Percentiles rank a stretch among this genome's conserved stretches.
Conservation (phyloP, 768 basidiomycete species). For the Boletus rubroflammeus region DNA sequence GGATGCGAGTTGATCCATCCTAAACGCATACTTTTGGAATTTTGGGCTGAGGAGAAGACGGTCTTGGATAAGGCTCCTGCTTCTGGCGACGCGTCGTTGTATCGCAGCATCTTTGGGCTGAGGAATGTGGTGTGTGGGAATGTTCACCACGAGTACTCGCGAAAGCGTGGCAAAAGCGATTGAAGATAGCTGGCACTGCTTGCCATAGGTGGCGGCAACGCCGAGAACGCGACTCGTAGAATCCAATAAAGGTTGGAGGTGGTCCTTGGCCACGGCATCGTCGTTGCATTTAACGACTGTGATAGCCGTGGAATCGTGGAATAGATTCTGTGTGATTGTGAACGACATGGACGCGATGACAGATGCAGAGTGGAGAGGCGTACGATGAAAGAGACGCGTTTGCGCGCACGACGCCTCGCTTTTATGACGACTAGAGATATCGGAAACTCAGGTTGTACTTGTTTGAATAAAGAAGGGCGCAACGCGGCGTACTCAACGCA, state of each 20-base stretch:
- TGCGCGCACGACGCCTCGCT: background rate
- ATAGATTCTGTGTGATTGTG: conserved; percentile 35
- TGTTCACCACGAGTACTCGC: conserved; percentile 34
- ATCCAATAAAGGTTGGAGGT: conserved; percentile 31
- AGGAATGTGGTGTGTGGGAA: conserved; percentile 18
- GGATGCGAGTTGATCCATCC: conserved; percentile 43
- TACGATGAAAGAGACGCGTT: background rate
- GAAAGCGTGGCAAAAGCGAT: conserved; percentile 41
- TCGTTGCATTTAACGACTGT: conserved; percentile 28
- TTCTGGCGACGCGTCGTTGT: background rate
- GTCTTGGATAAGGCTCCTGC: conserved; percentile 28
- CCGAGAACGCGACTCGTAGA: conserved; percentile 32
- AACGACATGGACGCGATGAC: conserved; percentile 14
- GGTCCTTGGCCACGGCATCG: conserved; percentile 17
- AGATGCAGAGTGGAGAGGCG: background rate
- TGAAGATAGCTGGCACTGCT: conserved; percentile 31
- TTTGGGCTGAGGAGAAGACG: conserved; percentile 30
- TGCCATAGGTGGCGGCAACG: conserved; percentile 41
- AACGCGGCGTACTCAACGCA: background rate
- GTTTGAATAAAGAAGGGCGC: background rate
- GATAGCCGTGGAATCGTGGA: conserved; percentile 26
- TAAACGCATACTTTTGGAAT: conserved; percentile 38
- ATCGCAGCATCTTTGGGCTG: conserved; percentile 1
- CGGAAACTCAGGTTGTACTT: background rate
- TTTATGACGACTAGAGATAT: conserved; percentile 2